Base-by-base conservation (phyloP, 495 filamentous ascomycete species). In the Penicillium goetzii region DNA sequence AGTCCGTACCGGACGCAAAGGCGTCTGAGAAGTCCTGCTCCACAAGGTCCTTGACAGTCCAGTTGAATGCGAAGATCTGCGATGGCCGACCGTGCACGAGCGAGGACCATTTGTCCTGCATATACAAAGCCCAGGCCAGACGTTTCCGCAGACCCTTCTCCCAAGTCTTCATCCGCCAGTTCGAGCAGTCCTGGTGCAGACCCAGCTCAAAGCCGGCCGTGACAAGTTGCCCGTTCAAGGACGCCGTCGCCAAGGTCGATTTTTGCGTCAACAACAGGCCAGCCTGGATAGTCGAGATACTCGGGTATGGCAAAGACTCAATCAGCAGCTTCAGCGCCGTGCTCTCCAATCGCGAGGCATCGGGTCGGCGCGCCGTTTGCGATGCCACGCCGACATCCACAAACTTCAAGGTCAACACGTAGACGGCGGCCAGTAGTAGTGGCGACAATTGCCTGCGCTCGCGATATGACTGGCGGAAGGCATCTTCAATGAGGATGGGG, bases 271-370 rank as follows among this genome's bases (percentile, higher is more conserved):
- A 83, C 38, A 99, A 76, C 52, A 99, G 78, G 11, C 94, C 95
- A 4, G 92, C 93, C 74, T 99, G 95, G 32, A 99, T 85, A 3
- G 93, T 95, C 17, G 94, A 93, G n/a, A 97, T 83, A 63, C 94
- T 96, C 3, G 95, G 91, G 63, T 89, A 82, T 59, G 90, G 88
- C 76, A 97, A 86, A 50, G 92, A 91, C 59, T 91, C 87, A 3
- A 84, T 85, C 51, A 97, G 80, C 33, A 90, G 84, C 52, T 85
- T 85, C 63, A 88, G 82, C 36, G 93, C 90, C 32, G 92, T 80
- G 63, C 88, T 85, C 77, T 97, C 94, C 40, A 97, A 79, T 62
- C 88, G 86, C 38, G 80, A 78, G 51, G 90, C 80, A 75, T 97
- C 90, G 8, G 93, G 91, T 60, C 87, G 86, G 32, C 87, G 86